Evolutionary conservation across 257 asterid species (phyloP), one percentile per base, ranked within the genome.

Genomic region (Phtheirospermum japonicum): DNA sequence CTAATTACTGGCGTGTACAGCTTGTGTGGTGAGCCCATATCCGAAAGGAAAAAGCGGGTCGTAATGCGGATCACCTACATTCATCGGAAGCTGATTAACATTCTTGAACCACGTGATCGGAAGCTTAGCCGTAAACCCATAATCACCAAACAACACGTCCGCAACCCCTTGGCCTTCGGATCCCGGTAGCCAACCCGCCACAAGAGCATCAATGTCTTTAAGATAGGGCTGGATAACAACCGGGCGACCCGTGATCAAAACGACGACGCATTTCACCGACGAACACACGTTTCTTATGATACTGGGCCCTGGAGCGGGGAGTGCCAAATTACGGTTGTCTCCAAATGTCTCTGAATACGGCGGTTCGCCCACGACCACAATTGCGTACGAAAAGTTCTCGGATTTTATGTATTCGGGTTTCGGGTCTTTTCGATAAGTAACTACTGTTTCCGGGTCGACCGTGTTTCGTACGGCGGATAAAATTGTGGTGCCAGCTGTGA

Each of bases 131-230:
- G 59, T 65, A 40, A 75, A 75, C 5, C 79, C 79, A 17, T 70
- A 75, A 2, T 76, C 73, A 0, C 77, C 81, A 23, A 72, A 76
- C 49, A 76, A 19, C 14, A 65, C 73, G 65, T 76, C 81, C 0
- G 78, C 75, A 4, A 73, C 65, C 4, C 82, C 79, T 26, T 66
- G 76, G 7, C 82, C 82, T 57, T 77, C 82, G 1, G 66, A 37
- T 30, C 82, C 79, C 4, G 82, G 82, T 8, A 77, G 67, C 82
- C 82, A 77, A 2, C 79, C 82, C 0, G 78, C 82, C 4, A 76
- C 76, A 10, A 76, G 68, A 4, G 78, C 78, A 10, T 76, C 78
- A 10, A 76, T 65, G 12, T 49, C 30, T 0, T 57, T 28, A 32
- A 76, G 61, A 36, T 70, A 73, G 0, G 82, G 76, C 28, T 76